phyloP scores from a whole-genome alignment of 2,329 filamentous ascomycete genomes.

The Fusarium floridanum region DNA sequence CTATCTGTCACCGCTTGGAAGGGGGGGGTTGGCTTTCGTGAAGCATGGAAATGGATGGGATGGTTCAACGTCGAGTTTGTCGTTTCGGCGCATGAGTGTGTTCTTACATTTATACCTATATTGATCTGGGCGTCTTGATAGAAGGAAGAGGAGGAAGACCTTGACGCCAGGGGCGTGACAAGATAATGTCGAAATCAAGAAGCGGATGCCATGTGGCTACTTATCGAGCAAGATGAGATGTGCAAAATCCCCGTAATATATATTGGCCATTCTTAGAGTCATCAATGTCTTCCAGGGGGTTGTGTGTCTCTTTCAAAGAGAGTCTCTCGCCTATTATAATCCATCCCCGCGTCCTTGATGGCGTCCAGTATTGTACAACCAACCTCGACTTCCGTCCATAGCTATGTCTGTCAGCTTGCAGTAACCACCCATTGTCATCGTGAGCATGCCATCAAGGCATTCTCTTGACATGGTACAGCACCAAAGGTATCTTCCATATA shows the following conservation, averaged over 20 bases:
- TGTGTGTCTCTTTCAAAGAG: neutral
- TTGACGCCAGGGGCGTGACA: conserved; percentile 8
- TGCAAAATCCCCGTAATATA: conserved; percentile 3
- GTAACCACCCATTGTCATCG: neutral
- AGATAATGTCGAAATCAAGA: conserved; percentile 27
- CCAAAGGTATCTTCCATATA: neutral
- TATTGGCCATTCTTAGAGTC: neutral
- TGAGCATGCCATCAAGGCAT: neutral
- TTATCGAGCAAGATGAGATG: neutral
- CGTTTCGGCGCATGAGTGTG: conserved; percentile 20
- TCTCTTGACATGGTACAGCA: neutral
- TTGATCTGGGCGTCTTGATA: conserved; percentile 3
- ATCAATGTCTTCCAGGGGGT: neutral
- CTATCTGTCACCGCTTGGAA: neutral
- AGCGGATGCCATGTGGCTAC: conserved; percentile 1
- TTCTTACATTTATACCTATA: conserved; percentile 14
- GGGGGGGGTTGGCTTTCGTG: neutral
- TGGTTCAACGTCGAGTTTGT: conserved; percentile 11
- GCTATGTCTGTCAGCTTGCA: neutral
- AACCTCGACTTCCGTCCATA: neutral
- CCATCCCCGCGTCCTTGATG: neutral
- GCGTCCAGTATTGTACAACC: conserved; percentile 3
- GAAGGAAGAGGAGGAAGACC: conserved; percentile 8
- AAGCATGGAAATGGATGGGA: neutral
- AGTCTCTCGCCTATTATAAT: neutral